These are phyloP conservation scores for Solanum pinnatisectum DNA, from an alignment of 257 asterid genomes.

Conservation along the genomic window DNA sequence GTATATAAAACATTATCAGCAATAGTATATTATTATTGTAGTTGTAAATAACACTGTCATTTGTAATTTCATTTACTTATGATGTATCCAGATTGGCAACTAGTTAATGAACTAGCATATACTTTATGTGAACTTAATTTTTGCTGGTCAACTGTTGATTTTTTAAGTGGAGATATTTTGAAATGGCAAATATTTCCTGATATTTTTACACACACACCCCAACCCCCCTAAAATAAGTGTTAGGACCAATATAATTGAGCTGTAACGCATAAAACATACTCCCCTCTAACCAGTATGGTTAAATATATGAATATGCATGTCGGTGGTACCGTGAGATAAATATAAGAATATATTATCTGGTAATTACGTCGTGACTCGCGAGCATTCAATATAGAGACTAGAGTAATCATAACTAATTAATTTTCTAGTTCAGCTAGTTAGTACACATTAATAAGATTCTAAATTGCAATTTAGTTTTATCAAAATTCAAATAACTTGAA, in stretches of 20 bases:
- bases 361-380: not conserved
- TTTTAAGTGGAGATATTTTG: not conserved
- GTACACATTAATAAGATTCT: not conserved
- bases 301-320: not conserved
- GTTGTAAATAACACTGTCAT: not conserved
- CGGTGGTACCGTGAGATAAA: not conserved
- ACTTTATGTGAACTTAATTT: not conserved
- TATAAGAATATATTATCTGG: not conserved
- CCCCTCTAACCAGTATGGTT: not conserved
- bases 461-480: not conserved
- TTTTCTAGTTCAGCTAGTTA: not conserved
- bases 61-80: not conserved
- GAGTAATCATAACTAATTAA: not conserved
- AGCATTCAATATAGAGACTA: not conserved
- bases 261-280: not conserved
- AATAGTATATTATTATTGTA: not conserved
- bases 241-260: not conserved
- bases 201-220: not conserved
- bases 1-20: no score
- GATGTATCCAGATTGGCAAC: not conserved
- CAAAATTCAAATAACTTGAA: not conserved
- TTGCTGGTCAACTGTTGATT: not conserved
- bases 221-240: not conserved
- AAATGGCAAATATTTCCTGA: not conserved
- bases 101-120: not conserved